Evolutionary conservation across 2,329 filamentous ascomycete species (phyloP).

Genomic region (Aspergillus versicolor): DNA sequence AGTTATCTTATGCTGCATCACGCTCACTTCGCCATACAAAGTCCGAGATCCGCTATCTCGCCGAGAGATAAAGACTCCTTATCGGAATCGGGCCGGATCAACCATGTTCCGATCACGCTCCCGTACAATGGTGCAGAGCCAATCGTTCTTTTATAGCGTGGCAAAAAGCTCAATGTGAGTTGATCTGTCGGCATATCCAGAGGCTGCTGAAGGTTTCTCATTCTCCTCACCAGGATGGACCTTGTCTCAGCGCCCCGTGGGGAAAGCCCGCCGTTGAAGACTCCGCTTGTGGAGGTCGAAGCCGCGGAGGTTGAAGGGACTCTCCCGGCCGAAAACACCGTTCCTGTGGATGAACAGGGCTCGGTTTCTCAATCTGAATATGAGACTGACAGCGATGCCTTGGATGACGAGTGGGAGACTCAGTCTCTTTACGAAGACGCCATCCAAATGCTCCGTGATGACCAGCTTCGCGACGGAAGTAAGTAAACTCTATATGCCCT

Average conservation of each 20-base stretch:
- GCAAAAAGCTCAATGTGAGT: constrained; percentile 35
- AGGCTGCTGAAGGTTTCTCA: constrained; percentile 33
- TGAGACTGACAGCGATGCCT: constrained; percentile 37
- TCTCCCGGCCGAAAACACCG: constrained; percentile 25
- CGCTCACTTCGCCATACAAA: not conserved
- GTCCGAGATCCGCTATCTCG: not conserved
- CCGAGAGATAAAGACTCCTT: not conserved
- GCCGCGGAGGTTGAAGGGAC: constrained; percentile 23
- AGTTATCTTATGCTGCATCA: constrained; percentile 1
- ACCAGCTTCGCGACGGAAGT: constrained; percentile 48
- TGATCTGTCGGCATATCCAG: constrained; percentile 21
- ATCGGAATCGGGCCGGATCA: constrained; percentile 30
- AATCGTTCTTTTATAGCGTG: constrained; percentile 27
- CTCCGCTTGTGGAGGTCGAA: constrained; percentile 37
- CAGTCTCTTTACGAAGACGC: constrained; percentile 65
- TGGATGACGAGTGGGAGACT: constrained; percentile 56
- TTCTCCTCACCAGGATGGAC: constrained; percentile 39
- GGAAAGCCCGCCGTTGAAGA: constrained; percentile 34
- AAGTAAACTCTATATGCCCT: constrained; percentile 35
- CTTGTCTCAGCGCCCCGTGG: constrained; percentile 35
- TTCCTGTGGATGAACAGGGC: constrained; percentile 28
- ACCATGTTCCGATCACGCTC: constrained; percentile 26
- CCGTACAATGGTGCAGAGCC: constrained; percentile 24
- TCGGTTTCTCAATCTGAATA: constrained; percentile 33
- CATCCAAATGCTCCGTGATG: constrained; percentile 58